A percentile compares a stretch with the other conserved stretches of the same genome.
phyloP scores from a whole-genome alignment of 192 early-diverging fungal species.

The Glomus cerebriforme region DNA sequence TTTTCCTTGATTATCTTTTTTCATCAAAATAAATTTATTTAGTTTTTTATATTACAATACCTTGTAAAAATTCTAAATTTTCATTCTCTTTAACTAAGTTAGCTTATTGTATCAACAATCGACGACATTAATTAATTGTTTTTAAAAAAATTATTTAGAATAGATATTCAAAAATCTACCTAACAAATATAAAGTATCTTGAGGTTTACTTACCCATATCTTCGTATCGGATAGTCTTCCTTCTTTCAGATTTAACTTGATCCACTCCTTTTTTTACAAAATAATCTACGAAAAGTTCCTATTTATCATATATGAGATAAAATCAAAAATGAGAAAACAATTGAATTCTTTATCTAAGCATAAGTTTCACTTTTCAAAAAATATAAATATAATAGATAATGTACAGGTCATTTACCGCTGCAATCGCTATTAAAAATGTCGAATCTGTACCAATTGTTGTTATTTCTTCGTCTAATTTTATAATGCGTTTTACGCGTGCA shows the following conservation, averaged over 20 bases:
- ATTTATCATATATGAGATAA: neutral
- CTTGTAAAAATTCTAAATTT: slow-evolving; percentile 42
- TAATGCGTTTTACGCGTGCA: slow-evolving; percentile 69
- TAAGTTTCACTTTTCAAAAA: neutral
- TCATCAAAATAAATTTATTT: neutral
- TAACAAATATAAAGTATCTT: neutral
- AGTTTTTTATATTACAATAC: neutral
- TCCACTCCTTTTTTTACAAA: slow-evolving; percentile 64
- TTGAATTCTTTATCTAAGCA: no score
- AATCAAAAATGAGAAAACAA: neutral
- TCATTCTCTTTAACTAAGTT: slow-evolving; percentile 38
- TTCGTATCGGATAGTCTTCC: slow-evolving; percentile 73
- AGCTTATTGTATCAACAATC: slow-evolving; percentile 28
- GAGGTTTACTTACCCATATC: slow-evolving; percentile 60
- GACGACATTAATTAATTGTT: neutral
- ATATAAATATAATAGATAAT: neutral
- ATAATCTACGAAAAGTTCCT: slow-evolving; percentile 73
- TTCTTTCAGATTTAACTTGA: slow-evolving; percentile 63
- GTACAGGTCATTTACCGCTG: slow-evolving; percentile 51
- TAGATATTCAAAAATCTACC: neutral
- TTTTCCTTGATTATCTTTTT: neutral
- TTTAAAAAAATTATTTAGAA: neutral
- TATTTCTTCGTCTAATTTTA: slow-evolving; percentile 78
- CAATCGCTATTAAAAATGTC: slow-evolving; percentile 63
- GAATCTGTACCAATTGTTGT: slow-evolving; percentile 67